phyloP scores from a whole-genome alignment of 75 land plant genomes.

The Pinus taeda region DNA sequence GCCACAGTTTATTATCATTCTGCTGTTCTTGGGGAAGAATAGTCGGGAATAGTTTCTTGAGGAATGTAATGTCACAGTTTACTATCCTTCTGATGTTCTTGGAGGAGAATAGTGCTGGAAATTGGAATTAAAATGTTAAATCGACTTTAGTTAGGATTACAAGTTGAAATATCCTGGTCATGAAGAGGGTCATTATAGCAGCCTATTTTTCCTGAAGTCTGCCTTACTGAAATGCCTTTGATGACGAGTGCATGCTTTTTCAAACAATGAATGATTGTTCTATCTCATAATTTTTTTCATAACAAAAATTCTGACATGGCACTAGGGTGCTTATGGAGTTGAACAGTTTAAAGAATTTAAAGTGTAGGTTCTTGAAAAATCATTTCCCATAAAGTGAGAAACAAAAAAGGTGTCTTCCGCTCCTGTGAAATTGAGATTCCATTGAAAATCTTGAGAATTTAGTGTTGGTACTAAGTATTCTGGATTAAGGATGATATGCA shows the following conservation, averaged over 20 bases:
- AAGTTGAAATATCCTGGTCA: not conserved
- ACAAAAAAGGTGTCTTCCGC: not conserved
- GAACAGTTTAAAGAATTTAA: not conserved
- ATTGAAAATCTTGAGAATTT: not conserved
- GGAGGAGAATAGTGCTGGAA: not conserved
- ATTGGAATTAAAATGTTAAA: not conserved
- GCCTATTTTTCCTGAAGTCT: not conserved
- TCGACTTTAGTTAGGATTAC: not conserved
- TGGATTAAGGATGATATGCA: not conserved
- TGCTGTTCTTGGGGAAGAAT: not conserved
- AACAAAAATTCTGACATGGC: not conserved
- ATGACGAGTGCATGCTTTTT: not conserved
- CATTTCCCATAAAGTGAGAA: not conserved
- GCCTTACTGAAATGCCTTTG: not conserved
- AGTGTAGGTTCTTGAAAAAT: not conserved
- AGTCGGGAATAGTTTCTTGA: not conserved
- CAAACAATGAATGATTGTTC: not conserved
- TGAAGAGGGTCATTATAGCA: no score
- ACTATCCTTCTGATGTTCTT: not conserved
- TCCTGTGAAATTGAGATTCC: not conserved
- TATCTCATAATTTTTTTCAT: not conserved
- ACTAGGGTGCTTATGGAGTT: not conserved
- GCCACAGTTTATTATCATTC: not conserved
- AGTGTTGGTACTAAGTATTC: not conserved
- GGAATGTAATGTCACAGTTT: not conserved